Percentiles rank a stretch among this genome's conserved stretches.
phyloP scores from a whole-genome alignment of 208 protist species.

The Trichomonas vaginalis region DNA sequence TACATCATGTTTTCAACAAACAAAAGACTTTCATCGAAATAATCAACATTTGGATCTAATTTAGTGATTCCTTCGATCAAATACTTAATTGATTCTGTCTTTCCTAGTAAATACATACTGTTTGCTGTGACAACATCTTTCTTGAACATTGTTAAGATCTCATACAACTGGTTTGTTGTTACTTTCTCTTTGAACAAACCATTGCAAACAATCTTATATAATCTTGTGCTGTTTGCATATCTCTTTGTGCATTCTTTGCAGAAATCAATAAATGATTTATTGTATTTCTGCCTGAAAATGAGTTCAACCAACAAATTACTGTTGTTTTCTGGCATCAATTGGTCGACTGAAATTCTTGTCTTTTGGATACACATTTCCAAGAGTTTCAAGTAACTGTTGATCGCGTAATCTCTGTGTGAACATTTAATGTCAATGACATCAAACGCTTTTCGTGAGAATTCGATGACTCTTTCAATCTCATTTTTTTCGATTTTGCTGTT shows the following conservation, averaged over 20 bases:
- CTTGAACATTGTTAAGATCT: neutral
- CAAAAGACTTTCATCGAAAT: neutral
- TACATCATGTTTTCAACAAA: neutral
- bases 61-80: neutral
- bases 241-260: neutral
- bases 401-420: neutral
- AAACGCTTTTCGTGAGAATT: neutral
- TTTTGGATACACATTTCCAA: neutral
- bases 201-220: neutral
- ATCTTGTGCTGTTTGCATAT: neutral
- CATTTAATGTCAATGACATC: neutral
- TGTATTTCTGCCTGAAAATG: neutral
- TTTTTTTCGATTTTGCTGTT: neutral
- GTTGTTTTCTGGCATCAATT: neutral
- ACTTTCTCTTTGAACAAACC: neutral
- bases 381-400: neutral
- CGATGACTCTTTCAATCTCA: neutral
- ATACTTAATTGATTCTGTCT: neutral
- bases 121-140: neutral
- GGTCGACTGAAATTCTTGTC: neutral
- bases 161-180: neutral
- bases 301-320: neutral
- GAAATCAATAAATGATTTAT: neutral
- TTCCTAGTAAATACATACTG: neutral
- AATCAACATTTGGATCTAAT: neutral